Evolutionary conservation across 768 basidiomycete genomes (phyloP), one percentile per base, ranked within the genome.

Genomic region (Rhizopogon sp.): DNA sequence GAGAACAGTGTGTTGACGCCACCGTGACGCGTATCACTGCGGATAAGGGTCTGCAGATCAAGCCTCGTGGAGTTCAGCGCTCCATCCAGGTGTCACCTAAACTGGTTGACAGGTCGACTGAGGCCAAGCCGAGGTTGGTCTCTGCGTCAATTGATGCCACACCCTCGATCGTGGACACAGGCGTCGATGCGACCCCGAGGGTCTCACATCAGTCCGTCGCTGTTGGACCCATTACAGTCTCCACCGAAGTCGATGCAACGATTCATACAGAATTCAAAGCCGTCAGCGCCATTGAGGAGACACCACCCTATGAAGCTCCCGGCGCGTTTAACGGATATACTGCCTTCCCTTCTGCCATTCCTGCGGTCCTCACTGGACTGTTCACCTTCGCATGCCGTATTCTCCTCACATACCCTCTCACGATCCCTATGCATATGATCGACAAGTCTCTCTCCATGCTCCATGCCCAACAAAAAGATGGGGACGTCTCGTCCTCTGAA

Each of bases 91-190:
- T 66, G 2, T 58, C 64, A 7, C 76, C 77, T 16, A 54, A 62
- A 35, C 60, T 74, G 50, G 69, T 70, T 22, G 70, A 77, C 13
- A 61, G 67, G 37, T 72, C 64, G 54, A 69, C 79, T 42, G 72
- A 78, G 57, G 76, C 69, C 40, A 67, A 62, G 33, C 76, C 79
- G 3, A 63, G 70, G 50, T 61, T 66, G 5, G 62, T 61, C 17
- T 76, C 76, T 28, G 71, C 73, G 20, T 76, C 73, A 28, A 70
- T 85, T 53, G 83, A 84, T 56, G 84, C 84, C 6, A 73, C 72
- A 16, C 84, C 84, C 4, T 64, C 65, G 25, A 72, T 74, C 25
- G 66, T 71, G 13, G 79, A 79, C 37, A 71, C 65, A 16, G 74
- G 64, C n/a, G 73, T 84, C 37, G 76, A 80, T 39, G 79, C 79